Evolutionary conservation across 2,329 filamentous ascomycete species (phyloP).

Genomic region (Penicillium hesseltinei): DNA sequence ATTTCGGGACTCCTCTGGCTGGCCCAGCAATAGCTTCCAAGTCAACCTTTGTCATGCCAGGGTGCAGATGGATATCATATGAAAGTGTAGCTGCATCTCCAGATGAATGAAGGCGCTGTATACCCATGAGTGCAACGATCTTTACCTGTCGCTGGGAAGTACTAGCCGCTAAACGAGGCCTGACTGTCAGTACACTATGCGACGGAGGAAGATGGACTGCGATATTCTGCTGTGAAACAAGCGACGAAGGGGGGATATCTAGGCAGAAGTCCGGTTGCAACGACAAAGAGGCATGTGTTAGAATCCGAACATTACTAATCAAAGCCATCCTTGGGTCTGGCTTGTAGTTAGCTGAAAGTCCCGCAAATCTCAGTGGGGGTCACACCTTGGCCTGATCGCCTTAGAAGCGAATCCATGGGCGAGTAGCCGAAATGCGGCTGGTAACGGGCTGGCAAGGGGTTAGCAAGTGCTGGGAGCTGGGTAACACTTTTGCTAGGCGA

Average conservation of each 20-base stretch:
- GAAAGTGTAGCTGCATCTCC: conserved; percentile 58
- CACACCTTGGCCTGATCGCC: conserved; percentile 49
- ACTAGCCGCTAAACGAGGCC: conserved; percentile 62
- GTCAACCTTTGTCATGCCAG: conserved; percentile 74
- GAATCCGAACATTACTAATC: conserved; percentile 63
- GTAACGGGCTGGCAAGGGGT: conserved; percentile 14
- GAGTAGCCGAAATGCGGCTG: conserved; percentile 28
- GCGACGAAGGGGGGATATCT: conserved; percentile 63
- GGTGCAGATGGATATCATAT: conserved; percentile 70
- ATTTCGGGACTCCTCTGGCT: conserved; percentile 55
- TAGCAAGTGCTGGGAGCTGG: conserved; percentile 1
- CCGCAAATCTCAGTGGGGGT: neutral
- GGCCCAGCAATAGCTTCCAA: conserved; percentile 74
- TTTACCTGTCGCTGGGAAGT: conserved; percentile 70
- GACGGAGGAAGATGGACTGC: conserved; percentile 67
- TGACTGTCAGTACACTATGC: conserved; percentile 70
- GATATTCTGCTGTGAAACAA: conserved; percentile 67
- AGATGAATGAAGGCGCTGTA: conserved; percentile 55
- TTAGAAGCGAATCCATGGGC: conserved; percentile 42
- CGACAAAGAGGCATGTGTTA: conserved; percentile 66
- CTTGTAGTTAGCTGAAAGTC: neutral
- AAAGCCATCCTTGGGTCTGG: conserved; percentile 62
- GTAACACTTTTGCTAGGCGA: no score
- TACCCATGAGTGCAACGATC: conserved; percentile 71
- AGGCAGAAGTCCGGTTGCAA: conserved; percentile 61